phyloP scores from a whole-genome alignment of 2,329 filamentous ascomycete genomes.

The Fusarium begoniae region DNA sequence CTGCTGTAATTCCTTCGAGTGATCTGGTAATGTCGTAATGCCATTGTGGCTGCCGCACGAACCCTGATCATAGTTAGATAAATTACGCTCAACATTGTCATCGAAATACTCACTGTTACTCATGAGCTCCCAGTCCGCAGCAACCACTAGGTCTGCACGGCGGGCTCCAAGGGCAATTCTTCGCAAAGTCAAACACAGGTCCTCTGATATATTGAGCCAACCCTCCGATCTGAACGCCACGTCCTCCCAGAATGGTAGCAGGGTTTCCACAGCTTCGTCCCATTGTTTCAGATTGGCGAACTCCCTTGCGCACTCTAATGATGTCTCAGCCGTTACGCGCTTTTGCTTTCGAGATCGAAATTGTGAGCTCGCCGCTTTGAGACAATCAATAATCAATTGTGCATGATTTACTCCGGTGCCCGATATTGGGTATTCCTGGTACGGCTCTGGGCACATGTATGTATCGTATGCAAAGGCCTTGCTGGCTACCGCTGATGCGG shows the following conservation, averaged over 20 bases:
- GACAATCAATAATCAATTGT: slow-evolving; percentile 61
- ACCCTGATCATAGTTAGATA: slow-evolving; percentile 52
- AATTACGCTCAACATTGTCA: background rate
- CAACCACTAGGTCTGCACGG: slow-evolving; percentile 65
- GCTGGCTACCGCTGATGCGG: slow-evolving; percentile 56
- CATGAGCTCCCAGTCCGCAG: slow-evolving; percentile 73
- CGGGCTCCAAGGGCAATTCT: slow-evolving; percentile 63
- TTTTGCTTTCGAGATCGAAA: slow-evolving; percentile 64
- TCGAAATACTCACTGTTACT: slow-evolving; percentile 59
- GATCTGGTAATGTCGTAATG: slow-evolving; percentile 68
- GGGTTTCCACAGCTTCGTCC: slow-evolving; percentile 62
- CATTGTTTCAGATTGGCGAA: slow-evolving; percentile 60
- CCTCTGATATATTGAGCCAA: slow-evolving; percentile 68
- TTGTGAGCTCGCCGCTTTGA: slow-evolving; percentile 61
- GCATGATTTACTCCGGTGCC: slow-evolving; percentile 64
- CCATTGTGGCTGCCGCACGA: slow-evolving; percentile 64
- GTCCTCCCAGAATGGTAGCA: slow-evolving; percentile 67
- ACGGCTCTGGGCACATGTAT: slow-evolving; percentile 72
- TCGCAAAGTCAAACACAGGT: slow-evolving; percentile 69
- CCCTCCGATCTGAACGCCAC: slow-evolving; percentile 65
- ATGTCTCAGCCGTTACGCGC: slow-evolving; percentile 64
- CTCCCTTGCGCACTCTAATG: slow-evolving; percentile 66
- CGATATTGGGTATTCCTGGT: slow-evolving; percentile 65
- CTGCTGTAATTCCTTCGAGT: slow-evolving; percentile 58
- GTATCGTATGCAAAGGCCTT: slow-evolving; percentile 70